Evolutionary conservation across 129 eudicot genomes (phyloP).

Genomic region (Chrysanthemum seticuspe): DNA sequence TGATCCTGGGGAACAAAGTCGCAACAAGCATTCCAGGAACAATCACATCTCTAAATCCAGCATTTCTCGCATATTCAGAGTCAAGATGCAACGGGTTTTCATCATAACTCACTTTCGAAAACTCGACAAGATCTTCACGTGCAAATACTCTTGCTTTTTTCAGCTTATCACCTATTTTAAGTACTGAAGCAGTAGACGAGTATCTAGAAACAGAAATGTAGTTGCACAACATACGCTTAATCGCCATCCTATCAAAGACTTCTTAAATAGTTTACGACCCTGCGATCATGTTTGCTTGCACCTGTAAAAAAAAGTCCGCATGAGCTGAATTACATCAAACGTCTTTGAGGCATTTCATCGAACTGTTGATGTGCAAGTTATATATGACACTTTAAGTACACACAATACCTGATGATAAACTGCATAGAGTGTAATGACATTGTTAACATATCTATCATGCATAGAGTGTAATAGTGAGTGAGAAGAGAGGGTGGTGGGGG

Average conservation of each 20-base stretch:
- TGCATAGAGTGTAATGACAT: not conserved
- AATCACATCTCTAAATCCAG: constrained; percentile 54
- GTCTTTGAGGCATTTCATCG: constrained; percentile 29
- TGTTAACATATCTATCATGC: not conserved
- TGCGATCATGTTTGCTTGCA: no score
- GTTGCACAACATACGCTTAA: constrained; percentile 30
- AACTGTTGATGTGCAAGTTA: constrained; percentile 14
- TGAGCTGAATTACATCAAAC: constrained; percentile 1
- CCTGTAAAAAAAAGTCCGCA: not conserved
- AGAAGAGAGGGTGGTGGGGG: not conserved
- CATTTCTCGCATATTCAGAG: constrained; percentile 53
- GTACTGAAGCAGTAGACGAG: constrained; percentile 20
- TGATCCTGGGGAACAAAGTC: constrained; percentile 73
- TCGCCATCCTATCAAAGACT: constrained; percentile 11
- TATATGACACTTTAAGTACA: not conserved
- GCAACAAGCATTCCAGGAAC: constrained; percentile 96
- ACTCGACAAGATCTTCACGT: constrained; percentile 46
- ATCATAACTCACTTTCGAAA: constrained; percentile 72
- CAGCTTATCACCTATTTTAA: constrained; percentile 54
- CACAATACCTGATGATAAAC: not conserved
- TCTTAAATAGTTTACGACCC: no score
- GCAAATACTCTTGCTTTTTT: constrained; percentile 52
- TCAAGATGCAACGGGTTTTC: constrained; percentile 81
- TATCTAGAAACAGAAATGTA: constrained; percentile 19
- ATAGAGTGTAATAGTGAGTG: not conserved